Base-by-base conservation (phyloP, 2,329 filamentous ascomycete genomes). In the Didymella arachidicola region DNA sequence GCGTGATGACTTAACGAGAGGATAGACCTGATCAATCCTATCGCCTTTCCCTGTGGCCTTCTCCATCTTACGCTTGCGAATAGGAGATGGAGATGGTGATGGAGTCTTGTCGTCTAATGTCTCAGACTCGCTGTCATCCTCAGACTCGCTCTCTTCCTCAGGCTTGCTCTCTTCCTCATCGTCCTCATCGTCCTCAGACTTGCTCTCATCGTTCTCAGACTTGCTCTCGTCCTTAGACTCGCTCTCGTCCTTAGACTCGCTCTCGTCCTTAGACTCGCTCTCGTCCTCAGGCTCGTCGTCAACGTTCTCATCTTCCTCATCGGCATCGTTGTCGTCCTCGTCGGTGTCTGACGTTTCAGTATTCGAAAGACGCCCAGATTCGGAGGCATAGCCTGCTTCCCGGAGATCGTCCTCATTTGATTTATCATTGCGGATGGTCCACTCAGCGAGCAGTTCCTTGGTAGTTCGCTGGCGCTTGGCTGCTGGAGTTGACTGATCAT, bases 51-150 rank as follows among this genome's bases (percentile, higher is more conserved):
- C 25, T 8, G 27, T 3, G 8, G 7, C n/a, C 19, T 27, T 43
- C 12, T 36, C 49, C 22, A 22, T 42, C 41, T 53, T 53, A 22
- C 25, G 29, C 41, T 53, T 53, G 32, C 41, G 50, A 10, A 19
- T 30, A 4, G 30, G 22, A 2, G 30, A 38, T 7, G 22, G 49
- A 16, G 29, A 14, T n/a, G 7, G 29, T 7, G 27, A n/a, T 14
- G 12, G 1, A 11, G 27, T 22, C 8, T 26, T 5, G 16, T 5
- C 16, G 14, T 39, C 46, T 39, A 32, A n/a, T 12, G 14, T 10
- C 19, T 32, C 27, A 11, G 29, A 25, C 8, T 7, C 7, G 14
- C 16, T 19, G 4, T 41, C 38, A 7, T 38, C 34, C 36, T 36
- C 16, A n/a, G 16, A 7, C 32, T n/a, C 5, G 4, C 7, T 11